Evolutionary conservation across 306 rosid species (phyloP), one percentile per base, ranked within the genome.

Genomic region (Herpetospermum pedunculosum): DNA sequence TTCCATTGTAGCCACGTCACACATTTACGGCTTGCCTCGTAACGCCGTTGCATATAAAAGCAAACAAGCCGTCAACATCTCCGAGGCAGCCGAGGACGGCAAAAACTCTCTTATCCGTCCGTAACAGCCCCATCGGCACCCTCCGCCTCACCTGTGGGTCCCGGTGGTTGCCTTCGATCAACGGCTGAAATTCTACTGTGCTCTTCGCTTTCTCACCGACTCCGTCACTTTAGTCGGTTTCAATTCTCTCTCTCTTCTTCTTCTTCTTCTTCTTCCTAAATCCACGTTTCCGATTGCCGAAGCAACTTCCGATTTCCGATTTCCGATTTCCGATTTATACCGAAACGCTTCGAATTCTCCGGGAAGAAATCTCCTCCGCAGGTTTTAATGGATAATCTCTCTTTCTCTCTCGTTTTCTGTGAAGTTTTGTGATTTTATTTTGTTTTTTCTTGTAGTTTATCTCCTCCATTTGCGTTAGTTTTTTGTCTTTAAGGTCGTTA

Each of bases 1-100:
- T 16, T 44, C 21, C 52, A 43, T 70, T 70, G 37, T 15, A 70
- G 74, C 74, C 74, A 70, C 57, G 74, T 70, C 74, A 70, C 55
- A 43, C 46, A 29, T 38, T 63, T 21, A n/a, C 21, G 11, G 37
- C 64, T 58, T 60, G 43, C 23, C 68, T 16, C 68, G 43, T 60
- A 60, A 30, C 71, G 30, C 71, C 47, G 71, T 64, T 37, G 8
- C 32, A 23, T 9, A 5, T 23, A 26, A 68, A 68, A 40, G 21
- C 73, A 43, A 44, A 43, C 6, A 14, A 11, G 55, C 21, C 74
- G 41, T 70, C 40, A 2, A 46, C 35, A 16, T 70, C 73, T 67
- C 21, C 54, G 10, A 43, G 72, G 34, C n/a, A 43, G 72, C 28
- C 14, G 15, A 43, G 18, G 53, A 44, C 38, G 73, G 54, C 14